A percentile compares a stretch with the other conserved stretches of the same genome.
phyloP scores from a whole-genome alignment of 306 rosid genomes.

The Cucurbita moschata region DNA sequence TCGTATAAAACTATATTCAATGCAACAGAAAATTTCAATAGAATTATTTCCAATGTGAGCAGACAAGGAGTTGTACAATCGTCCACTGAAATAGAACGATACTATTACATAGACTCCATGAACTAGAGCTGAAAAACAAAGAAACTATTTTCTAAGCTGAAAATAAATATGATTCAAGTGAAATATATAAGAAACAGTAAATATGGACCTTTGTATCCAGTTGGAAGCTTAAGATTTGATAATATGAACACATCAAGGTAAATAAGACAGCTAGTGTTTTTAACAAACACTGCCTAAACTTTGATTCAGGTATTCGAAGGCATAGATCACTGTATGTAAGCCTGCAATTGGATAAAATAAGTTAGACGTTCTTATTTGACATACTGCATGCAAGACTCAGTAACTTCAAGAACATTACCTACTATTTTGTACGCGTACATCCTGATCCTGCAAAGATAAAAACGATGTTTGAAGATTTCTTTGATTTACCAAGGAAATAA shows the following conservation, averaged over 20 bases:
- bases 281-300: conserved; percentile 77
- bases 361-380: conserved; percentile 16
- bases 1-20: too few species aligned
- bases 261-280: conserved; percentile 68
- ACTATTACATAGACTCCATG: background rate
- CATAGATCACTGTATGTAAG: conserved; percentile 96
- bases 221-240: conserved; percentile 82
- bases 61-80: too few species aligned
- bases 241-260: conserved; percentile 76
- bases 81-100: background rate
- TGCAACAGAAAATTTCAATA: background rate
- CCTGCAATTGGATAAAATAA: conserved; percentile 34
- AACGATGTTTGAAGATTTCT: conserved; percentile 10
- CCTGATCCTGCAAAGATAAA: conserved; percentile 60
- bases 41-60: background rate
- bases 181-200: background rate
- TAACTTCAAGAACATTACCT: conserved; percentile 38
- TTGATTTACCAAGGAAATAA: background rate
- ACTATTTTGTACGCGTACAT: conserved; percentile 43
- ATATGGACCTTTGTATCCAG: conserved; percentile 53
- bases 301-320: conserved; percentile 76
- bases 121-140: background rate
- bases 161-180: background rate
- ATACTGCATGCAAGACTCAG: background rate
- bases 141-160: background rate